Conservation (phyloP, 2,329 filamentous ascomycete genomes). For the Fusarium sp. region DNA sequence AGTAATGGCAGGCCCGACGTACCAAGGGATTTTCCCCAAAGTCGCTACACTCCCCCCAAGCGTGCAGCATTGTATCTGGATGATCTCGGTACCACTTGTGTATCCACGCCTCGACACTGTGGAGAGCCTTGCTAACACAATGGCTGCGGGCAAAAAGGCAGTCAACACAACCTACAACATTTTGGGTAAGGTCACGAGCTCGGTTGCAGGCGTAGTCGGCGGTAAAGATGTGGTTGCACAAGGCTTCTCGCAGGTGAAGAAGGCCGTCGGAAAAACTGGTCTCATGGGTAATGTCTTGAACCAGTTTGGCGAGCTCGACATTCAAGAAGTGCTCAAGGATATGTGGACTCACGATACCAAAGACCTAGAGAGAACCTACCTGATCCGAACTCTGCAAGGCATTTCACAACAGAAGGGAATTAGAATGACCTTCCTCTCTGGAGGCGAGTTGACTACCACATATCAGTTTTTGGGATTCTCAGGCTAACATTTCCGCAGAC, state of each 20-base stretch:
- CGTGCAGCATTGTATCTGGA: conserved; percentile 97
- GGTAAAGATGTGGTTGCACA: conserved; percentile 92
- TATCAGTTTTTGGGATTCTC: background rate
- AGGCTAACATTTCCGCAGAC: conserved; percentile 55
- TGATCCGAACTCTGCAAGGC: conserved; percentile 93
- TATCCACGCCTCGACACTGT: conserved; percentile 93
- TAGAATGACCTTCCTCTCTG: conserved; percentile 95
- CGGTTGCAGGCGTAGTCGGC: conserved; percentile 92
- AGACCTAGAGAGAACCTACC: conserved; percentile 94
- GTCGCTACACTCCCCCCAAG: conserved; percentile 88
- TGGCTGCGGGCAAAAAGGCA: conserved; percentile 94
- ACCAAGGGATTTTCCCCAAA: conserved; percentile 97
- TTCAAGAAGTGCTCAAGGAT: conserved; percentile 92
- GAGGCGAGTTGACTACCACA: conserved; percentile 61
- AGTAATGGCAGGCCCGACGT: conserved; percentile 94
- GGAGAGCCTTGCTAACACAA: conserved; percentile 88
- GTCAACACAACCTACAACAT: conserved; percentile 97
- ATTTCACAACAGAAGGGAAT: conserved; percentile 95
- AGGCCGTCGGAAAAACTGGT: conserved; percentile 92
- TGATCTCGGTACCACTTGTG: conserved; percentile 88
- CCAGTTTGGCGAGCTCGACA: conserved; percentile 94
- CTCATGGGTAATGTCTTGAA: conserved; percentile 96
- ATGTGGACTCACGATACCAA: conserved; percentile 99
- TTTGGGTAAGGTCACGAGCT: conserved; percentile 92
- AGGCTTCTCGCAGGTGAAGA: conserved; percentile 94